A percentile compares a stretch with the other conserved stretches of the same genome.
Evolutionary conservation across 345 rosid species (phyloP).

Genomic region (thale cress (Arabidopsis thaliana)): TAIR10.1 NC_003075.7:14729001-14729500

Average conservation of each 20-base stretch:
- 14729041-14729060: slow-evolving; percentile 11
- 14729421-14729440: background rate
- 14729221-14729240: background rate
- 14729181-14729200: slow-evolving; percentile 23
- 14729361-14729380: background rate
- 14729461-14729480: background rate
- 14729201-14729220: background rate
- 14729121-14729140: slow-evolving; percentile 9
- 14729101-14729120: slow-evolving; percentile 17
- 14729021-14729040: background rate
- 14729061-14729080: slow-evolving; percentile 7
- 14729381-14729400: background rate
- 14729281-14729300: background rate
- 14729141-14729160: slow-evolving; percentile 38
- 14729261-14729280: background rate
- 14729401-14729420: no score
- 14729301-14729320: background rate
- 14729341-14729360: slow-evolving; percentile 4
- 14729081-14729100: slow-evolving; percentile 31
- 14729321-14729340: slow-evolving; percentile 9
- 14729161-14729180: slow-evolving; percentile 15
- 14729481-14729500: no score
- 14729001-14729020: background rate
- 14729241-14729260: background rate
- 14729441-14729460: slow-evolving; percentile 19